A percentile compares a stretch with the other conserved stretches of the same genome.
Evolutionary conservation across 306 rosid species (phyloP).

Genomic region (Medicago lupulina): DNA sequence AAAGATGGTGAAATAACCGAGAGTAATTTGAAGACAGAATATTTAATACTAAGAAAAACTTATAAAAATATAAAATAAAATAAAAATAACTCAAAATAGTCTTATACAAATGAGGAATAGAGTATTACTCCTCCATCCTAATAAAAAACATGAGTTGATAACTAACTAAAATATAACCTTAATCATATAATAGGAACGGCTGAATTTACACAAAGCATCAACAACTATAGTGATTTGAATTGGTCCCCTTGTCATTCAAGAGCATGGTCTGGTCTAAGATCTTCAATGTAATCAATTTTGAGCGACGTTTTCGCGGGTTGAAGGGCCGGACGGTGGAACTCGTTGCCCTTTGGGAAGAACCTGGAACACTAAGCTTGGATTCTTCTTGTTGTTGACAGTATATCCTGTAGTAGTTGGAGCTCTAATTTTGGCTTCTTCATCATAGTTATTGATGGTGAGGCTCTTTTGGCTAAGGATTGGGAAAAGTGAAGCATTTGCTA

Average conservation of each 20-base stretch:
- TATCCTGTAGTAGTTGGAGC: background rate
- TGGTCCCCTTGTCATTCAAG: too few species aligned
- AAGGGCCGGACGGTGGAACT: background rate
- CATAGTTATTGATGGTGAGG: background rate
- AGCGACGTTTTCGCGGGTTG: background rate
- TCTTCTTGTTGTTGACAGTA: background rate
- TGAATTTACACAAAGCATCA: background rate
- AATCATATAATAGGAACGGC: background rate
- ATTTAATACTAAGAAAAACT: background rate
- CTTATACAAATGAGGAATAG: background rate
- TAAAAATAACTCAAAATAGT: background rate
- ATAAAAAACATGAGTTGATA: background rate
- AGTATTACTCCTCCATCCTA: background rate
- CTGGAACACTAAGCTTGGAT: conserved; percentile 4
- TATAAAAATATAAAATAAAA: background rate
- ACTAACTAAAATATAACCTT: background rate
- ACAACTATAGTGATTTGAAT: background rate
- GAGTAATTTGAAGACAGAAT: background rate
- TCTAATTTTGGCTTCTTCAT: background rate
- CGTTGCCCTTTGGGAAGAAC: background rate
- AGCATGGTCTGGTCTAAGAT: background rate
- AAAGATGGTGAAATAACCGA: background rate
- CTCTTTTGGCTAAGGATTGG: too few species aligned
- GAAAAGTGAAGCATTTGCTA: background rate
- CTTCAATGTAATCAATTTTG: background rate